phyloP scores from a whole-genome alignment of 2,329 filamentous ascomycete genomes.

The Dothistroma pini region DNA sequence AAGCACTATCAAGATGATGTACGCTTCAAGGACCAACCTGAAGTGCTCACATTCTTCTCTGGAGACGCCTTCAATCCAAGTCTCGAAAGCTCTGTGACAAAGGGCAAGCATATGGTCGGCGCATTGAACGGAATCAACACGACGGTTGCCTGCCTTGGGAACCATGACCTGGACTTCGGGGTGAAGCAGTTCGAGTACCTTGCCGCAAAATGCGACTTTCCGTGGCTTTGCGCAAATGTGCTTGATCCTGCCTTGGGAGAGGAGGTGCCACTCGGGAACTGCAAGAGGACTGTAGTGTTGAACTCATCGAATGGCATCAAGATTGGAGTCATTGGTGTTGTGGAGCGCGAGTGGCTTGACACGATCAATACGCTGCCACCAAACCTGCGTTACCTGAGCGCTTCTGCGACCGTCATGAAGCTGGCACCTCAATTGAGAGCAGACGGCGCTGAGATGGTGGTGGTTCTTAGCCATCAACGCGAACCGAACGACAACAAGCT shows the following conservation, averaged over 20 bases:
- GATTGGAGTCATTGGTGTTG: constrained; percentile 78
- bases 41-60: constrained; percentile 76
- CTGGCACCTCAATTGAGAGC: constrained; percentile 68
- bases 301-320: constrained; percentile 80
- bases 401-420: constrained; percentile 69
- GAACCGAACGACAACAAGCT: constrained; percentile 89
- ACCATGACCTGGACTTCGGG: constrained; percentile 91
- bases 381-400: constrained; percentile 75
- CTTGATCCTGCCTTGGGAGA: constrained; percentile 78
- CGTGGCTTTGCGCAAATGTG: constrained; percentile 87
- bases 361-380: constrained; percentile 86
- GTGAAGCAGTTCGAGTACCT: constrained; percentile 74
- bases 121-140: constrained; percentile 75
- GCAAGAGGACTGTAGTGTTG: constrained; percentile 70
- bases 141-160: constrained; percentile 79
- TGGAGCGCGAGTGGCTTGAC: constrained; percentile 82
- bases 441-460: constrained; percentile 75
- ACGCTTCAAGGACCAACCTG: constrained; percentile 60
- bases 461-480: constrained; percentile 79
- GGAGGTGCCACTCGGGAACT: constrained; percentile 69
- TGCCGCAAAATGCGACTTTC: constrained; percentile 71
- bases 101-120: constrained; percentile 85
- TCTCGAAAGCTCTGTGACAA: constrained; percentile 82
- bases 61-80: constrained; percentile 92
- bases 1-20: constrained; percentile 62